phyloP scores from a whole-genome alignment of 371 early-diverging fungal genomes.

The Zopfochytrium polystomum region DNA sequence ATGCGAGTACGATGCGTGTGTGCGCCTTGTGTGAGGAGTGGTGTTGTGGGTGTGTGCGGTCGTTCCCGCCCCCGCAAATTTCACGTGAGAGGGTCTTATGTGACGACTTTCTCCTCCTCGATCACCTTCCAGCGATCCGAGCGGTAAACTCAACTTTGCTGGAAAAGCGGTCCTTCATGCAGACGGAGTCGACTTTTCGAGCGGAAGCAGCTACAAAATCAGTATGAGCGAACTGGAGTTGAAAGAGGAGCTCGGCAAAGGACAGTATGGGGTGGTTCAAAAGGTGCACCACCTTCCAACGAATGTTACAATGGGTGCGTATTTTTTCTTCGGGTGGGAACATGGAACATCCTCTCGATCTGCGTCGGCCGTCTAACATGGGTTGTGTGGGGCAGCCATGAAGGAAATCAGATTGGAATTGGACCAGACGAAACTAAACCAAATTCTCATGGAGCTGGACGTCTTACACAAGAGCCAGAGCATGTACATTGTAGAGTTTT shows the following conservation, averaged over 20 bases:
- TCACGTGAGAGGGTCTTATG: too few relatives aligned
- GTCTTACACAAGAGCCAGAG: conserved; percentile 82
- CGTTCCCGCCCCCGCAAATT: too few relatives aligned
- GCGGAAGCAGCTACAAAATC: conserved; percentile 82
- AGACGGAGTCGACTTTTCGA: conserved; percentile 86
- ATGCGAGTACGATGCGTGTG: too few relatives aligned
- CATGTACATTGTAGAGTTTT: conserved; percentile 91
- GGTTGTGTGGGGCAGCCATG: conserved; percentile 36
- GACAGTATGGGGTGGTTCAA: conserved; percentile 91
- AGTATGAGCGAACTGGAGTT: conserved; percentile 81
- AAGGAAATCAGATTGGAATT: conserved; percentile 90
- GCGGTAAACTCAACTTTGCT: conserved; percentile 83
- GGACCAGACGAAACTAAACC: conserved; percentile 79
- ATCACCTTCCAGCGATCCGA: conserved; percentile 63
- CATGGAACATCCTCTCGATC: neutral
- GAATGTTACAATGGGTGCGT: conserved; percentile 83
- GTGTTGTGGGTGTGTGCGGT: too few relatives aligned
- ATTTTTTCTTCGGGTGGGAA: neutral
- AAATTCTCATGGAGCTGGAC: conserved; percentile 89
- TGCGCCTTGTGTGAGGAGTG: too few relatives aligned
- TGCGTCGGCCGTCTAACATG: too few relatives aligned
- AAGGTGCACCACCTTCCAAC: conserved; percentile 83
- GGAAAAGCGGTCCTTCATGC: conserved; percentile 89
- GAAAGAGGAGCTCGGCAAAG: conserved; percentile 76
- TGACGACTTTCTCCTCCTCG: neutral